A percentile compares a stretch with the other conserved stretches of the same genome.
These are phyloP conservation scores for Trichoderma atrobrunneum DNA, from an alignment of 2,329 filamentous ascomycete genomes.

Conservation along the genomic window DNA sequence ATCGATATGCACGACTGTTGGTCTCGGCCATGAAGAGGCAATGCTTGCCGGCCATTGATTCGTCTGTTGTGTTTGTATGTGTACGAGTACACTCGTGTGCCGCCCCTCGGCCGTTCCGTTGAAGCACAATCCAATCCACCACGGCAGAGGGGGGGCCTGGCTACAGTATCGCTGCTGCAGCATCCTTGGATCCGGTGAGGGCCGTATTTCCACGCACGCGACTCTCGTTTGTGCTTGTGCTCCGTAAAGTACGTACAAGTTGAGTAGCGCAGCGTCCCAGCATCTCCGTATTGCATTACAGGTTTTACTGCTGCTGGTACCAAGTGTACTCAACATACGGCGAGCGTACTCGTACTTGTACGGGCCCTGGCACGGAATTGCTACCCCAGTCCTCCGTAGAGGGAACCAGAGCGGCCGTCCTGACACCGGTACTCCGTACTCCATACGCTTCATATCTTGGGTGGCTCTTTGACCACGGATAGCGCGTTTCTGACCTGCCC, in stretches of 20 bases:
- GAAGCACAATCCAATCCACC: background rate
- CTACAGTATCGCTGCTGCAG: background rate
- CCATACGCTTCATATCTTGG: slow-evolving; percentile 7
- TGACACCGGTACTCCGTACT: slow-evolving; percentile 4
- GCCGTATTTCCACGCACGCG: slow-evolving; percentile 14
- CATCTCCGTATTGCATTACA: background rate
- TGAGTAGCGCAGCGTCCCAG: background rate
- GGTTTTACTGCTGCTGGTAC: background rate
- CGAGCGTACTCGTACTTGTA: background rate
- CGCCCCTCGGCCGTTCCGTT: background rate
- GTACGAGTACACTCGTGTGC: background rate
- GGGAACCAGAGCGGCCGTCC: slow-evolving; percentile 10
- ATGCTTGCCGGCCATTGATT: background rate
- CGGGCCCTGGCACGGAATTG: background rate
- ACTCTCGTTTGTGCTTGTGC: background rate
- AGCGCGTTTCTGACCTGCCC: slow-evolving; percentile 16
- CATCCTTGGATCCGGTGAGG: slow-evolving; percentile 7
- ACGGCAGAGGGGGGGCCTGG: background rate
- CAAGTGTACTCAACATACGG: background rate
- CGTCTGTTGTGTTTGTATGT: background rate
- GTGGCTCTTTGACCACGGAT: background rate
- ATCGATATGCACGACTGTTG: background rate
- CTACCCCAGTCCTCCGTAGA: background rate
- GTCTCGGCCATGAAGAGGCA: background rate
- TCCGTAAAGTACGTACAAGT: slow-evolving; percentile 9